phyloP scores from a whole-genome alignment of 306 rosid genomes.

The Trifolium dubium region DNA sequence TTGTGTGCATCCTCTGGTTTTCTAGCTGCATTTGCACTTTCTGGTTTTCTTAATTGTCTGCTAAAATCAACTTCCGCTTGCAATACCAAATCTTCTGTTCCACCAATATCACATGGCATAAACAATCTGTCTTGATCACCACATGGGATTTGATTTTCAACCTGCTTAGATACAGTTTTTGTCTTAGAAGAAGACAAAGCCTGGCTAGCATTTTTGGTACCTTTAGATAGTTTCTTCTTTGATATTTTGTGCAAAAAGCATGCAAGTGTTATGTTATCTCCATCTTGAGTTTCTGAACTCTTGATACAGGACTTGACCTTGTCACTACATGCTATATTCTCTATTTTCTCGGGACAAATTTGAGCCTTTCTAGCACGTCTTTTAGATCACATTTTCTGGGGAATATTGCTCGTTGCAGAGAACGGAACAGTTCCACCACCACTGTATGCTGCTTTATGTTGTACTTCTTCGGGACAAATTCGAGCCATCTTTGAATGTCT shows the following conservation, averaged over 20 bases:
- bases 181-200: conserved; percentile 10
- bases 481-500: conserved; percentile 41
- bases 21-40: too few relatives aligned
- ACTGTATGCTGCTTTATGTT: conserved; percentile 6
- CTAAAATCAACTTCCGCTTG: conserved; percentile 23
- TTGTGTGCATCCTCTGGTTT: conserved; percentile 11
- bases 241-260: conserved; percentile 38
- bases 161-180: too few relatives aligned
- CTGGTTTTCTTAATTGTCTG: conserved; percentile 31
- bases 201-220: conserved; percentile 23
- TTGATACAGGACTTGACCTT: conserved; percentile 17
- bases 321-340: conserved; percentile 7
- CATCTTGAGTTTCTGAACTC: conserved; percentile 43
- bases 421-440: conserved; percentile 20
- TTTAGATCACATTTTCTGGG: conserved; percentile 47
- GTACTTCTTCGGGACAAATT: conserved; percentile 37
- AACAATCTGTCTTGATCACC: conserved; percentile 23
- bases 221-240: conserved; percentile 50
- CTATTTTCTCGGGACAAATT: conserved; percentile 34
- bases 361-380: conserved; percentile 43
- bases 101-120: conserved; percentile 28
- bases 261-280: conserved; percentile 50
- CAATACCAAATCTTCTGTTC: conserved; percentile 15
- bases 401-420: conserved; percentile 49
- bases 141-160: conserved; percentile 41